These are phyloP conservation scores for Tuber magnatum DNA, from an alignment of 495 filamentous ascomycete species.

Conservation along the genomic window DNA sequence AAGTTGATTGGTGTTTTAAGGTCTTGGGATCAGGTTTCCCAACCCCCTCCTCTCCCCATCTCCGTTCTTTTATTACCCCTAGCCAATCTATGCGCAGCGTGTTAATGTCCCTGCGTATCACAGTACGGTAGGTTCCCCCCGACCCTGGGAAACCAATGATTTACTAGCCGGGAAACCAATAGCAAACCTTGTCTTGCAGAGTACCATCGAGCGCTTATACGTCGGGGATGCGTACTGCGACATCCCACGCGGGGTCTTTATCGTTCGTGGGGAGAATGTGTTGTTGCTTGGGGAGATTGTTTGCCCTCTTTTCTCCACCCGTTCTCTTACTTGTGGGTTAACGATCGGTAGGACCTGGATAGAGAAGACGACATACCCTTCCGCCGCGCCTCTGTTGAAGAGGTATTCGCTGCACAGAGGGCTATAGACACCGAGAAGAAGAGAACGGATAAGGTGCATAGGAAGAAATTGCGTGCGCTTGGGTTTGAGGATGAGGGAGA, in stretches of 20 bases:
- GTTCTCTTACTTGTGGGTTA: slow-evolving; percentile 7
- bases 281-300: slow-evolving; percentile 85
- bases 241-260: slow-evolving; percentile 69
- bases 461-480: slow-evolving; percentile 60
- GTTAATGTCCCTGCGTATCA: slow-evolving; percentile 11
- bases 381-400: slow-evolving; percentile 56
- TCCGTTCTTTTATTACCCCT: slow-evolving; percentile 3
- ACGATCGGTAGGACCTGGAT: slow-evolving; percentile 64
- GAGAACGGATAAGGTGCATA: slow-evolving; percentile 59
- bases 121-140: slow-evolving; percentile 29
- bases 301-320: slow-evolving; percentile 32
- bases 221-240: slow-evolving; percentile 68
- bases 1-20: slow-evolving; percentile 87
- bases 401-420: slow-evolving; percentile 66
- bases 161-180: slow-evolving; percentile 3
- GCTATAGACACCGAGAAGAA: slow-evolving; percentile 62
- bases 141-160: neutral
- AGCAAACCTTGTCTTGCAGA: slow-evolving; percentile 93
- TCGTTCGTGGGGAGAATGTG: slow-evolving; percentile 92
- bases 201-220: slow-evolving; percentile 80
- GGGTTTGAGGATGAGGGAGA: slow-evolving; percentile 76
- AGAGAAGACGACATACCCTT: slow-evolving; percentile 81
- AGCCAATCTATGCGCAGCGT: neutral
- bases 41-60: neutral
- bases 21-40: slow-evolving; percentile 91